Evolutionary conservation across 768 basidiomycete species (phyloP).

Genomic region (Naganishia friedmannii): DNA sequence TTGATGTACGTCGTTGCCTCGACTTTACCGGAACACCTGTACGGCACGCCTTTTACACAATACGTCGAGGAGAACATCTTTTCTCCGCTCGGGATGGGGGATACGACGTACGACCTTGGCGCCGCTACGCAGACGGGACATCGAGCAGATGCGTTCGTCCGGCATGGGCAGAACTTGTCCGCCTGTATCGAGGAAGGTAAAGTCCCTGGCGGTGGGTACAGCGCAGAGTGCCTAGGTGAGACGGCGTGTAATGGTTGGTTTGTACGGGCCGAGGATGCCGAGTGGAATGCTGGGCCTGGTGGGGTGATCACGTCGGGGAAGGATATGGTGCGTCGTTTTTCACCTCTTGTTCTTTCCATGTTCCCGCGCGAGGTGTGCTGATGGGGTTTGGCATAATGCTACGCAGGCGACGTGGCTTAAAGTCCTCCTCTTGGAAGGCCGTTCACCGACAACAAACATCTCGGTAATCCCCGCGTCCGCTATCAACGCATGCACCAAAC

Average conservation of each 20-base stretch:
- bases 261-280: constrained; percentile 29
- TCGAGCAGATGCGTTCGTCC: constrained; percentile 33
- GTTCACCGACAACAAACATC: constrained; percentile 23
- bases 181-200: constrained; percentile 24
- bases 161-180: constrained; percentile 24
- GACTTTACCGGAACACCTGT: constrained; percentile 34
- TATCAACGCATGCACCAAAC: constrained; percentile 22
- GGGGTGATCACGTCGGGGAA: constrained; percentile 35
- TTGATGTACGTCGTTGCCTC: constrained; percentile 35
- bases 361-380: background rate
- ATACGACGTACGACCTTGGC: constrained; percentile 35
- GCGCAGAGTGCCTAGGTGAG: background rate
- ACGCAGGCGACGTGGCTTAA: constrained; percentile 40
- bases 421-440: constrained; percentile 33
- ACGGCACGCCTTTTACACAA: constrained; percentile 29
- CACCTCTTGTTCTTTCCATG: background rate
- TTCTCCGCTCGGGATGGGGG: constrained; percentile 38
- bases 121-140: constrained; percentile 33
- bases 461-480: constrained; percentile 33
- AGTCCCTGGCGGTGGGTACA: background rate
- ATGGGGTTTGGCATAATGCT: background rate
- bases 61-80: constrained; percentile 40
- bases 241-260: background rate
- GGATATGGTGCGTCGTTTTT: constrained; percentile 39
- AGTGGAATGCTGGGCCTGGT: constrained; percentile 37